Evolutionary conservation across 2,329 filamentous ascomycete genomes (phyloP), one percentile per base, ranked within the genome.

Genomic region (Botryosphaeria dothidea): DNA sequence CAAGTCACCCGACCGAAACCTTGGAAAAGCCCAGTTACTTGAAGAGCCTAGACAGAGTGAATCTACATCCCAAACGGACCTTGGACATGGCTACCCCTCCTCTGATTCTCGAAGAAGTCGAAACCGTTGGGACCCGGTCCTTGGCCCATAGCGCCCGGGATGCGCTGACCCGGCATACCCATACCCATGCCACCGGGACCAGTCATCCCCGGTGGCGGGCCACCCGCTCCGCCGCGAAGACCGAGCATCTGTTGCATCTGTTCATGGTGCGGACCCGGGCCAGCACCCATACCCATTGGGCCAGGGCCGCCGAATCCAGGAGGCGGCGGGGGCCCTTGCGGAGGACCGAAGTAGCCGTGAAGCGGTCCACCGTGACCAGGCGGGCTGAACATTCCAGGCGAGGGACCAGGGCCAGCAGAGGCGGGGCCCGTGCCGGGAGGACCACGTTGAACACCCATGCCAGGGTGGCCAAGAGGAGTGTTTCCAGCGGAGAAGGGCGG

Each of bases 391-490:
- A 65, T 65, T 6, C 46, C 61, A 13, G 38, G 38, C 8, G 54
- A 19, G 15, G 63, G 63, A 3, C 58, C 58, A n/a, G 58, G 43
- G 29, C 43, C 58, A 19, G 58, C 43, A 27, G 43, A 49, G n/a
- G 31, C 25, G 1, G 54, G 63, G 4, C 48, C 65, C 62, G 21
- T 69, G 68, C 67, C 76, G 71, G 65, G 63, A 52, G 62, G 62
- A 36, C 69, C 72, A 34, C 72, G 69, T 21, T 72, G 72, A 34
- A 72, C 70, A 15, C 71, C 68, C 57, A 77, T 74, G 29, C 75
- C 75, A 36, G 75, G 76, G 61, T 77, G 75, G 3, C 74, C 75
- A 51, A 78, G 70, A 6, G 76, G 76, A 5, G 76, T 77, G 67
- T 75, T 77, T 8, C 74, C 75, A 19, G 73, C 73, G 27, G 75